Base-by-base conservation (phyloP, 139 green algal species). In the Ettlia oleoabundans region DNA sequence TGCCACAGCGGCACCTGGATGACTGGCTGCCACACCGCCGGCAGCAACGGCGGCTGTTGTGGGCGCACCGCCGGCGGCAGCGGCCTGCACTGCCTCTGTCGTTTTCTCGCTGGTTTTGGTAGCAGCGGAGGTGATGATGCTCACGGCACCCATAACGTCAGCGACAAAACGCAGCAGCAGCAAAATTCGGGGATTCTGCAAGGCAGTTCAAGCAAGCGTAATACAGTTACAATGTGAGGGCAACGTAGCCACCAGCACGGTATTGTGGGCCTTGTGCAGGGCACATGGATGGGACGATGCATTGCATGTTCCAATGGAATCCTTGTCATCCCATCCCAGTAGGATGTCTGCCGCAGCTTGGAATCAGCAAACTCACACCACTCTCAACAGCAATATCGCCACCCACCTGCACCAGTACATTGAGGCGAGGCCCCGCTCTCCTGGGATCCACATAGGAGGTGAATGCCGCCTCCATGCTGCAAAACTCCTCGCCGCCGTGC, bases 91-190 rank as follows among this genome's bases (percentile, higher is more conserved):
- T 18, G 30, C 41, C 30, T 78, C 78, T 51, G 26, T 62, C 35
- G 47, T 5, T 21, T 8, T 65, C 22, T 38, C n/a, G n/a, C n/a
- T n/a, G n/a, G n/a, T n/a, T n/a, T n/a, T 43, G 15, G 33, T 70
- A 37, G 67, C 52, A 2, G 78, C 78, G 0, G 67, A 58, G 37
- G 52, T 65, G 73, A 92, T 86, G 69, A 92, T 91, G 68, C 67
- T 52, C 9, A 89, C 41, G 0, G 84, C 88, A 35, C 84, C 55
- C 61, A 89, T 33, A 35, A 91, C 75, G 79, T 92, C 88, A 0
- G 66, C 30, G 37, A 92, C 62, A 68, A 92, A 92, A 67, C 88
- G 84, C 75, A 92, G 87, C 9, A 92, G 72, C 37, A 89, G 51
- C 32, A 92, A 58, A 37, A 92, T 68, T 18, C 86, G 84, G 7